Base-by-base conservation (phyloP, 176 grass and related monocot species). In the Triticum urartu region DNA sequence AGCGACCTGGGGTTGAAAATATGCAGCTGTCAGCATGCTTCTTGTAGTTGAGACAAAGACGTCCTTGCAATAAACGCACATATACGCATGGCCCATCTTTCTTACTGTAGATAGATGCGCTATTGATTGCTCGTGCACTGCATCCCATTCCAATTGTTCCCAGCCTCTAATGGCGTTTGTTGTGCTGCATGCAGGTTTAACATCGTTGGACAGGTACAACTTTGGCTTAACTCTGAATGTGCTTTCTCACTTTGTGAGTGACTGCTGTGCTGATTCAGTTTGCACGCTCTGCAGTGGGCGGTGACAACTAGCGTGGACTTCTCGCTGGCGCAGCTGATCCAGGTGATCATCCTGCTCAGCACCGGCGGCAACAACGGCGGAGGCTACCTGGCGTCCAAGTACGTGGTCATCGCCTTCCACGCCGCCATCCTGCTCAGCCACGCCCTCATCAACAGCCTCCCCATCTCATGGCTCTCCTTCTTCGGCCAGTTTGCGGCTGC, bases 331-430 rank as follows among this genome's bases (percentile, higher is more conserved):
- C 90, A 94, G 82, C 80, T 94, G 93, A 81, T 98, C 79, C 94
- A 98, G 79, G 93, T 98, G 77, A 98, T 98, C 80, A 95, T 94
- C 73, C 79, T 98, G 30, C 94, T 98, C 12, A 63, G 85, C 85
- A 94, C 94, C 22, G 97, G 97, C 28, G 92, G 97, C 71, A 78
- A 91, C 10, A 96, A 95, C 7, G 87, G 90, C 9, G 93, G 94
- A n/a, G 97, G 94, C n/a, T 98, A 95, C 85, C 2, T 78, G 33
- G 96, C 96, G 56, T 94, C 93, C 39, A 98, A 95, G 88, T 98
- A 95, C 83, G 35, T 95, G 4, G 93, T 98, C 30, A 92, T 98
- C 82, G 90, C 72, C 39, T 92, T 95, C 68, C 96, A 98, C 88
- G 96, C 83, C 0, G 90, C 84, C 4, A 94, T 98, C 75, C 86